These are phyloP conservation scores for Fusarium dlaminii DNA, from an alignment of 2,329 filamentous ascomycete genomes.

Conservation along the genomic window DNA sequence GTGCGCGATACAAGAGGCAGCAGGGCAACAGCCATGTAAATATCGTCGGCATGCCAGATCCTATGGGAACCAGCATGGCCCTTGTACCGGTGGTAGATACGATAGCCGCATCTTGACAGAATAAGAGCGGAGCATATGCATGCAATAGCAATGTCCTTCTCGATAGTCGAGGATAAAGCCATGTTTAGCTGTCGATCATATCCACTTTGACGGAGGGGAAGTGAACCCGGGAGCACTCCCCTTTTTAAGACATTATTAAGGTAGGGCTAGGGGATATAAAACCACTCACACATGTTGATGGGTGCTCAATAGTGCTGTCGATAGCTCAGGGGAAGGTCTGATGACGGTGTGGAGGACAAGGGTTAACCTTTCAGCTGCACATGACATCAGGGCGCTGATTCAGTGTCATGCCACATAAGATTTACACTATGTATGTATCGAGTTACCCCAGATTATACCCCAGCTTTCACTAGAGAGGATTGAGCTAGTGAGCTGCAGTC, in stretches of 20 bases:
- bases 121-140: slow-evolving; percentile 39
- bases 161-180: slow-evolving; percentile 26
- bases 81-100: slow-evolving; percentile 33
- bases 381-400: background rate
- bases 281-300: background rate
- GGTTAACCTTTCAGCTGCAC: background rate
- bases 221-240: background rate
- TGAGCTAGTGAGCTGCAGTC: background rate
- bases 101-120: slow-evolving; percentile 39
- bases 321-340: background rate
- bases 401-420: background rate
- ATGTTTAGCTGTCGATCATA: background rate
- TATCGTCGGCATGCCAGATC: slow-evolving; percentile 42
- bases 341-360: background rate
- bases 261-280: background rate
- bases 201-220: background rate
- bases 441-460: background rate
- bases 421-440: rapidly evolving
- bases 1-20: slow-evolving; percentile 40
- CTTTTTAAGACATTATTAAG: background rate
- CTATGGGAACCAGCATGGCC: slow-evolving; percentile 40
- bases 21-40: slow-evolving; percentile 42
- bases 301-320: background rate
- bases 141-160: slow-evolving; percentile 39
- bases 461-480: background rate